Evolutionary conservation across 495 filamentous ascomycete species (phyloP).

Genomic region (Cenococcum geophilum): DNA sequence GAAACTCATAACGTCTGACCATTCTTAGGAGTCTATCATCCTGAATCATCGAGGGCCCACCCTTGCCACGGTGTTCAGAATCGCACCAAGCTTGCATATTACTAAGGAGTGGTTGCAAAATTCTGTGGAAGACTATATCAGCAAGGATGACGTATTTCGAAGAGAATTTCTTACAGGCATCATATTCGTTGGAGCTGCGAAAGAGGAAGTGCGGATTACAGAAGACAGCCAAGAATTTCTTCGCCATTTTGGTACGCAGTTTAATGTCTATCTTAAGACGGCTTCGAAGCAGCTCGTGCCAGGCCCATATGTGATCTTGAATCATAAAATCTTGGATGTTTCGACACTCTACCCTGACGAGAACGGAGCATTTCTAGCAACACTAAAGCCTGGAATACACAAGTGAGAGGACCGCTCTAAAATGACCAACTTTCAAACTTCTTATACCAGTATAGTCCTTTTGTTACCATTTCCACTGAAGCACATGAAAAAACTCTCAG

Average conservation of each 20-base stretch:
- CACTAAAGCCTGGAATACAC: neutral
- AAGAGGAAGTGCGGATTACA: neutral
- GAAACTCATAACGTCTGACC: neutral
- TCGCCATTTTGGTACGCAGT: neutral
- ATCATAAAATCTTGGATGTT: too few species aligned
- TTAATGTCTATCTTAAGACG: neutral
- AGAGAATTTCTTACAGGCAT: neutral
- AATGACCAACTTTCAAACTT: neutral
- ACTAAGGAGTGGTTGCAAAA: neutral
- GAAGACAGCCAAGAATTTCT: neutral
- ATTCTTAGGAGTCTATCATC: neutral
- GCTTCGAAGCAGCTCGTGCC: neutral
- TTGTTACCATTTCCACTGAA: neutral
- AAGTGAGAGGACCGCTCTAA: neutral
- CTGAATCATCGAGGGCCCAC: neutral
- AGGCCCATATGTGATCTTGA: slow-evolving; percentile 3
- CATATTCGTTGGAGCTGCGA: neutral
- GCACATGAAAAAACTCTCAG: neutral
- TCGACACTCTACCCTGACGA: neutral
- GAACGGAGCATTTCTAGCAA: neutral
- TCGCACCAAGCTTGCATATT: neutral
- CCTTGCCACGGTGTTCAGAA: neutral
- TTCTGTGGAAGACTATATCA: neutral
- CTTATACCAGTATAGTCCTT: neutral
- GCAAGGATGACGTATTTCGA: neutral